phyloP scores from a whole-genome alignment of 345 rosid genomes.

The Rhizophora mangle region DNA sequence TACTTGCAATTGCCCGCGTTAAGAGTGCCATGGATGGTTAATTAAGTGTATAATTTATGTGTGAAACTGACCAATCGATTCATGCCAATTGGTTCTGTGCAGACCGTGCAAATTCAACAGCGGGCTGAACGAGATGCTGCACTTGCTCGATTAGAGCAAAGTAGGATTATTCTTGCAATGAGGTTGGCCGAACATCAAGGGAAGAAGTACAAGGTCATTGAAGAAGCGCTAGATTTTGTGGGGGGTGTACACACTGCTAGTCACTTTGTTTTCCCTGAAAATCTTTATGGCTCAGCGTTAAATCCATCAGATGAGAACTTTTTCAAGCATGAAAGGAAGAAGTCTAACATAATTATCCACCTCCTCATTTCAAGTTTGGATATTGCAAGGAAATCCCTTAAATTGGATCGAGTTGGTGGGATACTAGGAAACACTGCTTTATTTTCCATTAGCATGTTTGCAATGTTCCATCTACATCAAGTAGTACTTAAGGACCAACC shows the following conservation, averaged over 20 bases:
- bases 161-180: conserved; percentile 83
- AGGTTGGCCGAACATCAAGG: conserved; percentile 83
- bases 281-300: conserved; percentile 39
- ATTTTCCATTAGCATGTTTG: conserved; percentile 61
- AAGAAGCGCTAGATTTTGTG: conserved; percentile 82
- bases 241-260: conserved; percentile 57
- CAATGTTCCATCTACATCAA: background rate
- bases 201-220: conserved; percentile 74
- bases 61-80: background rate
- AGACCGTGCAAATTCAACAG: conserved; percentile 83
- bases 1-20: no score
- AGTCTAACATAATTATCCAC: conserved; percentile 39
- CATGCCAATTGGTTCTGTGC: conserved; percentile 15
- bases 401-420: conserved; percentile 57
- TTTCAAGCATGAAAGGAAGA: conserved; percentile 23
- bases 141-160: conserved; percentile 79
- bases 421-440: conserved; percentile 75
- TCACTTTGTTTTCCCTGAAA: conserved; percentile 55
- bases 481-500: background rate
- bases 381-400: conserved; percentile 56
- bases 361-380: conserved; percentile 52
- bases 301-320: conserved; percentile 38
- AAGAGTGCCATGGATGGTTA: no score
- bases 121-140: conserved; percentile 90
- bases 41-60: background rate